A percentile compares a stretch with the other conserved stretches of the same genome.
Evolutionary conservation across 1,139 yeast species (phyloP).

Genomic region (Geotrichum siamense): DNA sequence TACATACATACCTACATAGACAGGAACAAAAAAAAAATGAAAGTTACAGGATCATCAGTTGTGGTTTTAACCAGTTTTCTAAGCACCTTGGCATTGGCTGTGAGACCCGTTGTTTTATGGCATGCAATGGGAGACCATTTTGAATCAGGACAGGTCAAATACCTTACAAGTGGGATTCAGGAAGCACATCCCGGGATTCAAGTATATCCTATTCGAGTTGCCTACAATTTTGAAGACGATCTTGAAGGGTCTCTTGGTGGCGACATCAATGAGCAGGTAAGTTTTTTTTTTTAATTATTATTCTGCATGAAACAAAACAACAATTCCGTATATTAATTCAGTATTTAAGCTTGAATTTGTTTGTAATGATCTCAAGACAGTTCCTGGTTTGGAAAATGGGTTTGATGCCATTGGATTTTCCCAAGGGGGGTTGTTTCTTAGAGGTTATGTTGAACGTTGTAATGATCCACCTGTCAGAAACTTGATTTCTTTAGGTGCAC

Average conservation of each 20-base stretch:
- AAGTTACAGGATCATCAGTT: no score
- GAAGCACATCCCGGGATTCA: slow-evolving; percentile 45
- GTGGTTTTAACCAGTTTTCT: not conserved
- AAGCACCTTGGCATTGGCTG: slow-evolving; percentile 1
- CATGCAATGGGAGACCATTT: slow-evolving; percentile 79
- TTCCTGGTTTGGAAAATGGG: slow-evolving; percentile 45
- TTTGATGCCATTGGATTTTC: slow-evolving; percentile 75
- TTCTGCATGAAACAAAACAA: no score
- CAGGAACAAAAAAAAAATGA: no score
- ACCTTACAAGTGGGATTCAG: slow-evolving; percentile 42
- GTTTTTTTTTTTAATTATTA: slow-evolving; percentile 35
- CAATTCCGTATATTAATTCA: not conserved
- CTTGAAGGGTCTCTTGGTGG: slow-evolving; percentile 53
- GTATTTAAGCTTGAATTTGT: slow-evolving; percentile 29
- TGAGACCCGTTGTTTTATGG: slow-evolving; percentile 63
- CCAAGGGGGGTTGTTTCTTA: slow-evolving; percentile 72
- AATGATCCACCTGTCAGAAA: slow-evolving; percentile 43
- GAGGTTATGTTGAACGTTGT: slow-evolving; percentile 60
- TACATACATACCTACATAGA: no score
- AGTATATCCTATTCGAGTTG: slow-evolving; percentile 49
- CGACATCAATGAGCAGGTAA: slow-evolving; percentile 45
- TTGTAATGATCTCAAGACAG: slow-evolving; percentile 39
- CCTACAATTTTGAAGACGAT: slow-evolving; percentile 47
- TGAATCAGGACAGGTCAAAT: slow-evolving; percentile 52
- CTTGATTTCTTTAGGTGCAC: slow-evolving; percentile 71